Base-by-base conservation (phyloP, 176 grass and related monocot genomes). In the Phragmites australis region DNA sequence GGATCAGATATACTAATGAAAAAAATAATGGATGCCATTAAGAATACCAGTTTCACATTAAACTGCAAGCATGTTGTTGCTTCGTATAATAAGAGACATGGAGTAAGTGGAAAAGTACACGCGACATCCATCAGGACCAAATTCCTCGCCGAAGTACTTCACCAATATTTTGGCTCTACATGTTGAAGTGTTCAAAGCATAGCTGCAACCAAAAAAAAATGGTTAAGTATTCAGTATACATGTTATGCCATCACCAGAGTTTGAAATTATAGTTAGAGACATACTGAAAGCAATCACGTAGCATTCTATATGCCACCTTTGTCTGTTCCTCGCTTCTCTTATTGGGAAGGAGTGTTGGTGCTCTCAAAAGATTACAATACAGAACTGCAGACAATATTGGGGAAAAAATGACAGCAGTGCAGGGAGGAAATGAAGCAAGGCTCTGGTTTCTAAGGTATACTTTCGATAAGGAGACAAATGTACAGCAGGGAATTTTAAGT, bases 301-400 rank as follows among this genome's bases (percentile, higher is more conserved):
- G 84, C 95, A 94, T 94, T 86, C 76, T 94, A 68, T 98, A 94
- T 83, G 88, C 90, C 85, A 69, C 88, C 82, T 88, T 98, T 58
- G 88, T 88, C 58, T 94, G 92, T 80, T 92, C 87, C 42, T 91
- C 90, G 18, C 53, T 98, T 85, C 92, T 93, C 86, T 98, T 87
- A 88, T 85, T 98, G 67, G 95, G 95, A 82, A 97, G 92, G 62
- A 97, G 85, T 72, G 90, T 93, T 8, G 90, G 92, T 75, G 81
- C 75, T 89, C 88, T 88, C 8, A 82, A 61, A 83, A 93, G 82
- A 68, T 94, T 97, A 53, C 83, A 91, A 87, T 94, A 94, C 40
- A 97, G 80, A 78, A 75, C 95, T 97, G 92, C 52, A 82, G 15
- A 81, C 9, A 65, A 55, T 43, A 19, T 75, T 13, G 13, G 6